Evolutionary conservation across 2,329 filamentous ascomycete species (phyloP), one percentile per base, ranked within the genome.

Genomic region (Periconia sp.): DNA sequence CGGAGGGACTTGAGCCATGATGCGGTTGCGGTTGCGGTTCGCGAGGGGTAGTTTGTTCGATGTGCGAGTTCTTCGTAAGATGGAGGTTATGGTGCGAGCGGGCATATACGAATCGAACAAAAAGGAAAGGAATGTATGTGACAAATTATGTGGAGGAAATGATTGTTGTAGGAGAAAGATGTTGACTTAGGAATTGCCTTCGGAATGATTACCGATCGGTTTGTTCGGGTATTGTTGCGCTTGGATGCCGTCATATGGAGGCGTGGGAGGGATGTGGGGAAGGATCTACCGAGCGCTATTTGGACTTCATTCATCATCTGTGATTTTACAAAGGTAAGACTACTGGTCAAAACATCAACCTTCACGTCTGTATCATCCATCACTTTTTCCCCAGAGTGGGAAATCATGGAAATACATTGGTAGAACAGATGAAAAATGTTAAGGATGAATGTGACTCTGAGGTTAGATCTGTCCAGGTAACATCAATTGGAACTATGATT

Each of bases 1-100:
- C 1, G 66, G 61, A 11, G 68, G 64, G 13, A 62, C 56, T 50
- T 63, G 54, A 43, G 66, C 55, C 70, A 74, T 74, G 51, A 53
- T 70, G 64, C 52, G 62, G 50, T 55, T 56, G 55, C 55, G 61
- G 45, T 55, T 47, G 52, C 63, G 59, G 30, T 54, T 54, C n/a
- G 47, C 41, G 49, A 52, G 62, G 50, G 49, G 11, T 13, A 3
- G 33, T 14, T 37, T n/a, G 33, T 64, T 63, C 15, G 51, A 49
- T 19, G 52, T 52, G n/a, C 47, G 53, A 33, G 62, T 52, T 58
- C 61, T 47, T 33, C 45, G 58, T 18, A 58, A 51, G 31, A 52
- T 43, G 45, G 52, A 43, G 47, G 54, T 31, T 49, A 19, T 19
- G 17, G 41, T 17, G 31, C 45, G 15, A 45, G 15, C 14, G 45